A percentile compares a stretch with the other conserved stretches of the same genome.
phyloP scores from a whole-genome alignment of 371 early-diverging fungal species.

The Mucor circinelloides region DNA sequence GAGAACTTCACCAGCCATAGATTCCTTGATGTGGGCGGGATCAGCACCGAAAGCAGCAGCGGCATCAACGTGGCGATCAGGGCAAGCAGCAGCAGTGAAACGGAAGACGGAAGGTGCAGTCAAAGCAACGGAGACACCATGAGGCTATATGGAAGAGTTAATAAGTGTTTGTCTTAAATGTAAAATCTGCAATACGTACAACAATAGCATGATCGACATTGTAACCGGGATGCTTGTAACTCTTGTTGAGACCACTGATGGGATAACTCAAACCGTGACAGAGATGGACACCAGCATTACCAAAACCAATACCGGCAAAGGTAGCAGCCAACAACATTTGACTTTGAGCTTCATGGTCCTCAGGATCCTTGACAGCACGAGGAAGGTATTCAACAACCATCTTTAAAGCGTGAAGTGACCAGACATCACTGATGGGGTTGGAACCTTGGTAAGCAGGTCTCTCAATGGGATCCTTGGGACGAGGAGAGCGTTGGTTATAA shows the following conservation, averaged over 20 bases:
- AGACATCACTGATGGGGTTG: conserved; percentile 91
- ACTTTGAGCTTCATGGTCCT: conserved; percentile 76
- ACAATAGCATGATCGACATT: conserved; percentile 75
- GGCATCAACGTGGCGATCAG: conserved; percentile 86
- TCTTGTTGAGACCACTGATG: conserved; percentile 84
- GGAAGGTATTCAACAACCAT: conserved; percentile 85
- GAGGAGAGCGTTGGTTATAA: conserved; percentile 77
- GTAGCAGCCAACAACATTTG: conserved; percentile 92
- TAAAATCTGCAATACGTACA: conserved; percentile 38
- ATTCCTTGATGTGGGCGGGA: conserved; percentile 61
- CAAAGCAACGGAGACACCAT: conserved; percentile 88
- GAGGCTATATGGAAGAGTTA: conserved; percentile 30
- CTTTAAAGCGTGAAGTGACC: conserved; percentile 83
- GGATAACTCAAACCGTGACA: conserved; percentile 73
- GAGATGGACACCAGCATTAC: conserved; percentile 89
- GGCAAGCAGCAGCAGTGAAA: conserved; percentile 78
- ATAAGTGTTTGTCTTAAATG: not conserved
- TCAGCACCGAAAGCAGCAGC: conserved; percentile 84
- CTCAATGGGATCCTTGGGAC: conserved; percentile 80
- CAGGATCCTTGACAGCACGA: conserved; percentile 70
- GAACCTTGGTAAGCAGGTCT: conserved; percentile 93
- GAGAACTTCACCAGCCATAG: conserved; percentile 79
- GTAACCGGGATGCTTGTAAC: conserved; percentile 84
- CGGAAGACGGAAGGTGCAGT: conserved; percentile 89
- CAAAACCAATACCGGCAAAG: conserved; percentile 93